Base-by-base conservation (phyloP, 257 asterid genomes). In the Fraxinus anomala region DNA sequence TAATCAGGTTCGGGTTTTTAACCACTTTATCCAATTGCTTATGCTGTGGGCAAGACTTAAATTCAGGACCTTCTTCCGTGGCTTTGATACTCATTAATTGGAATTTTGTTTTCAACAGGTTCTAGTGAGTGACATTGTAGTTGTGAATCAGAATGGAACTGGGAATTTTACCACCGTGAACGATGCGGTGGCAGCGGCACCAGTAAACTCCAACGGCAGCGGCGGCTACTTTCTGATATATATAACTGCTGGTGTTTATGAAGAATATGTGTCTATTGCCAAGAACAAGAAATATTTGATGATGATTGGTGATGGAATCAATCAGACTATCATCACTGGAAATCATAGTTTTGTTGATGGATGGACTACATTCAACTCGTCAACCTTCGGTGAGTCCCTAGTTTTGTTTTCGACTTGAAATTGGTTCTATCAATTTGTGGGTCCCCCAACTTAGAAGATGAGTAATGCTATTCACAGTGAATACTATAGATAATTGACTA, bases 251-350 rank as follows among this genome's bases (percentile, higher is more conserved):
- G 98, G 98, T 12, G 83, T 85, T n/a, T 92, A 94, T 6, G 88
- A 88, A 75, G 98, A 94, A 51, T 94, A 94, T 61, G 85, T 94
- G 0, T 67, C 87, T 31, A 79, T 94, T 70, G 83, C 86, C 0
- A 89, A 82, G 82, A 87, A 88, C 84, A 88, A 92, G 83, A 89
- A 54, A 66, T 86, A 89, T 63, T 5, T 94, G 75, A 83, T 94
- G 94, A 86, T 92, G 96, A 70, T 92, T 34, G 98, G 98, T 0
- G 97, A 89, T 14, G 98, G 97, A 10, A 91, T 92, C 14, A 88
- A 87, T 10, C 83, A 81, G 23, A 94, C 98, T 0, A 80, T 92
- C 42, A 85, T 94, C 28, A 91, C 97, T 0, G 97, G 97, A 1
- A 92, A 83, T 59, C 96, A 73, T 19, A 94, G 75, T 84, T 85